Percentiles rank a stretch among this genome's conserved stretches.
Conservation (phyloP, 192 early-diverging fungal genomes). For the Backusella westeae region DNA sequence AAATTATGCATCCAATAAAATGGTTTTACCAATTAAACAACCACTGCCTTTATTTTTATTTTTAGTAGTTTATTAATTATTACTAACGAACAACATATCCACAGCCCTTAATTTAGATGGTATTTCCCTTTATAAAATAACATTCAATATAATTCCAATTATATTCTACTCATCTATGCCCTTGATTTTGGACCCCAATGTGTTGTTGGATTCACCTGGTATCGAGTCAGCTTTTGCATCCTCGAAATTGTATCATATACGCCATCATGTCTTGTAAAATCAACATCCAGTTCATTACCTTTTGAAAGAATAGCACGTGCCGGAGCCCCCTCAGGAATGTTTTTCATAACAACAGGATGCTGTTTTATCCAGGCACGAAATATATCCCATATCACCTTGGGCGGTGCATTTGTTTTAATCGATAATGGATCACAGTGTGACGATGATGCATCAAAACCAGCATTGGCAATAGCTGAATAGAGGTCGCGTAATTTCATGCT, state of each 20-base stretch:
- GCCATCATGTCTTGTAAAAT: constrained; percentile 73
- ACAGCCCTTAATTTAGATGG: no score
- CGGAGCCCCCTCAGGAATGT: constrained; percentile 61
- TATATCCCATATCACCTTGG: constrained; percentile 88
- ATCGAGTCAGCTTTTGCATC: constrained; percentile 83
- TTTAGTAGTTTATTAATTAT: no score
- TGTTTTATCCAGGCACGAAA: constrained; percentile 75
- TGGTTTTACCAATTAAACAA: no score
- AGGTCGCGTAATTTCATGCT: constrained; percentile 69
- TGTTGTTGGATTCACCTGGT: constrained; percentile 91
- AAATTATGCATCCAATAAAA: no score
- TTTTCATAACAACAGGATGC: constrained; percentile 65
- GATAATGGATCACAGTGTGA: constrained; percentile 78
- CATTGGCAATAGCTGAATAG: constrained; percentile 85
- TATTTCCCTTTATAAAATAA: no score
- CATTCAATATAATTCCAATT: background rate
- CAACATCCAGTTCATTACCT: constrained; percentile 54
- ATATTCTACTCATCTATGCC: constrained; percentile 18
- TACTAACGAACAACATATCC: no score
- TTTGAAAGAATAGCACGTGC: constrained; percentile 65
- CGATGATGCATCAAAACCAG: constrained; percentile 82
- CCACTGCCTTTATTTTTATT: no score
- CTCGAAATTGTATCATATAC: constrained; percentile 71
- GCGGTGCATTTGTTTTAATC: constrained; percentile 93
- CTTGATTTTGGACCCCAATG: constrained; percentile 97